Evolutionary conservation across 1,284 basidiomycete species (phyloP), one percentile per base, ranked within the genome.

Genomic region (Gymnopus androsaceus): DNA sequence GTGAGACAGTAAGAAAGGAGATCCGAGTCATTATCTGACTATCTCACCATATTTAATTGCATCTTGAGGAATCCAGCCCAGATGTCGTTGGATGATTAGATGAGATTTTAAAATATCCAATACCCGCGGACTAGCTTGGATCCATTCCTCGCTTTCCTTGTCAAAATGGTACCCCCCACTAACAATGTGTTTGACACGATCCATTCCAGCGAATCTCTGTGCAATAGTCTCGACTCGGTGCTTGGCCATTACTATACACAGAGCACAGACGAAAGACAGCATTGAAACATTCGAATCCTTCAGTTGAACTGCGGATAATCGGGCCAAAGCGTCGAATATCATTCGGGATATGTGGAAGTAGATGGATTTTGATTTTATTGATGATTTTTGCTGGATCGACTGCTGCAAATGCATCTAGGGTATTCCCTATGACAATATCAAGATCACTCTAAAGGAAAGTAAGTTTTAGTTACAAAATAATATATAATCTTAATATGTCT

Each of bases 201-300:
- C 75, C 60, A 72, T 63, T 19, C 62, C 62, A 2, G 65, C 66
- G 23, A 73, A 59, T 17, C 64, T 63, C 0, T 38, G 23, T 0
- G 72, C 71, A 59, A 75, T 77, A n/a, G 53, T 77, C 69, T 14
- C 61, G 66, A 46, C 72, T 74, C 1, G 74, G 75, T 8, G 75
- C 64, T 7, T 64, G 67, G 36, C 70, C 70, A 54, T 76, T 76
- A 9, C 65, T 69, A 0, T 69, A 58, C 6, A 75, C 58, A 21
- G 68, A 70, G 41, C 68, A 72, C 3, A 66, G 30, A 0, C 70
- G 67, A 51, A 78, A 76, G 0, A 76, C 60, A 1, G 63, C 62
- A 60, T 77, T 76, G 59, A 66, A 77, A 14, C 37, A 41, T 19
- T 76, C 73, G 60, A 69, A 74, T 0, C 63, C 56, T 53, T 77